Evolutionary conservation across 2,329 filamentous ascomycete genomes (phyloP), one percentile per base, ranked within the genome.

Genomic region (Aspergillus cejpii): DNA sequence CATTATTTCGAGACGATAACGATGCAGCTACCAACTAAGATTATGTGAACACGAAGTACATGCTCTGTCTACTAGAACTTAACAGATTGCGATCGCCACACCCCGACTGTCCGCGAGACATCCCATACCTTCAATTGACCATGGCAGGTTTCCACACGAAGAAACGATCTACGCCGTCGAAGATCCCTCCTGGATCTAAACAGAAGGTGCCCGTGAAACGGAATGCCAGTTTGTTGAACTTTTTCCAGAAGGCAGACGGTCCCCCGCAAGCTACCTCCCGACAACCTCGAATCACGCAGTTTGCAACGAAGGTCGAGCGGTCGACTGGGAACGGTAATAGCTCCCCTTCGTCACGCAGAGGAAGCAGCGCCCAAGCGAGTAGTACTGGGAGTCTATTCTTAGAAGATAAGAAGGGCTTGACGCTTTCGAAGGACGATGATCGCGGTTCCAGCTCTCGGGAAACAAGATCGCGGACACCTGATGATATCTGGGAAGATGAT

Each of bases 221-320:
- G 28, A 87, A 86, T 55, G 72, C 74, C 5, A 87, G 81, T 51
- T 87, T 88, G 24, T 67, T 87, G 11, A 87, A 68, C 51, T 89
- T 87, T 63, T 89, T 89, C 61, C 81, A 85, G 58, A 88, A 87
- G 59, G 73, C 78, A 0, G 76, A 79, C 29, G 76, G 77, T 10
- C 66, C 67, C 0, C 65, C 41, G 69, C 76, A 45, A 74, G 83
- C 50, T 70, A 61, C 52, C 5, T 62, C 58, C 21, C 62, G 54
- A 19, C 67, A 81, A 44, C 71, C 73, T 15, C 73, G 85, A 7
- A 84, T 86, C 44, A 64, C 73, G 2, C 65, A 71, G 19, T 69
- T 65, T 47, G 53, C 64, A 19, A 46, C 59, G 34, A 49, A 60
- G 56, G 45, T 55, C 53, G 48, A 61, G 49, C 47, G 52, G 53